Percentiles rank a stretch among this genome's conserved stretches.
Conservation (phyloP, 768 basidiomycete genomes). For the Neoboletus brunneissimus region DNA sequence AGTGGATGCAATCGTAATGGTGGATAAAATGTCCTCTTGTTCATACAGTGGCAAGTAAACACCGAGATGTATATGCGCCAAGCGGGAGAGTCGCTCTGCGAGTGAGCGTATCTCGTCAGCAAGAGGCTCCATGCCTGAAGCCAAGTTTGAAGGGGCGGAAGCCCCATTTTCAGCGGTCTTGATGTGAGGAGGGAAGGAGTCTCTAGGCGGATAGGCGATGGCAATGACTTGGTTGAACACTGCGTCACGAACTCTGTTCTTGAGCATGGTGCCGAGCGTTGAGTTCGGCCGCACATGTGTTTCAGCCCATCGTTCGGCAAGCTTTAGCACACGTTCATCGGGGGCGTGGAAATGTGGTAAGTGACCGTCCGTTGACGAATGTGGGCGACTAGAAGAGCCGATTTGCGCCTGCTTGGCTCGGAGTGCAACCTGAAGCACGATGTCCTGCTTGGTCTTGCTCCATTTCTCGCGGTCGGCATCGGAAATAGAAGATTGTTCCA, state of each 20-base stretch:
- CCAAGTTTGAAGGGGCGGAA: conserved; percentile 18
- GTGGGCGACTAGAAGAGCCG: conserved; percentile 24
- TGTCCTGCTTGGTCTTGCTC: conserved; percentile 55
- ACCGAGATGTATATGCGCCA: conserved; percentile 71
- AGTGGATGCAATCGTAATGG: conserved; percentile 15
- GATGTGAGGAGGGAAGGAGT: conserved; percentile 32
- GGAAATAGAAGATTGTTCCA: conserved; percentile 23
- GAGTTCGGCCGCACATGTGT: conserved; percentile 62
- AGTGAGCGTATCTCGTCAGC: conserved; percentile 63
- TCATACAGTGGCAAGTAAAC: conserved; percentile 79
- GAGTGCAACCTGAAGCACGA: conserved; percentile 73
- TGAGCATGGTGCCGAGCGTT: conserved; percentile 56
- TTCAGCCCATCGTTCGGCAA: conserved; percentile 73
- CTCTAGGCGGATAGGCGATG: conserved; percentile 47
- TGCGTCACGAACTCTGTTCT: conserved; percentile 58
- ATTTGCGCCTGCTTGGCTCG: conserved; percentile 52
- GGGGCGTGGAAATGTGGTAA: conserved; percentile 33
- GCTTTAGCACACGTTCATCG: conserved; percentile 50
- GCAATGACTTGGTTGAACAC: conserved; percentile 61
- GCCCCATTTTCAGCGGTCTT: conserved; percentile 24
- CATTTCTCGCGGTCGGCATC: conserved; percentile 50
- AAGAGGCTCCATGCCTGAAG: conserved; percentile 70
- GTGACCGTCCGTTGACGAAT: conserved; percentile 27
- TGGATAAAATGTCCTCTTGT: conserved; percentile 44
- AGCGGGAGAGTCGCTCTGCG: conserved; percentile 66